These are phyloP conservation scores for Fusarium aywerte DNA, from an alignment of 2,329 filamentous ascomycete genomes.

Conservation along the genomic window DNA sequence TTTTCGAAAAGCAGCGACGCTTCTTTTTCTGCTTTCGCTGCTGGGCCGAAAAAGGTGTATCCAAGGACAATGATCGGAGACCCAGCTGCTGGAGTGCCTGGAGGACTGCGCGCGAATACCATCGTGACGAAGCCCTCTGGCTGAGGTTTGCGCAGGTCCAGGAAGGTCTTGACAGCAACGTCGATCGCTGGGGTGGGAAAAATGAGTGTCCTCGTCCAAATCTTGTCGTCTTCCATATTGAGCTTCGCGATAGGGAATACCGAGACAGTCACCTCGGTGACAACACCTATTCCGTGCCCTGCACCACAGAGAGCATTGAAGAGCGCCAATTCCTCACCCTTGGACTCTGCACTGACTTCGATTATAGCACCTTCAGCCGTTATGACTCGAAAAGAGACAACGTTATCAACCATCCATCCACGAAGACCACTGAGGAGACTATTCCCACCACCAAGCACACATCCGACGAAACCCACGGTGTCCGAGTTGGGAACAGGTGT, in stretches of 20 bases:
- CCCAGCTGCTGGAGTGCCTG: slow-evolving; percentile 45
- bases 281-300: slow-evolving; percentile 50
- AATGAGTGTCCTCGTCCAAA: slow-evolving; percentile 49
- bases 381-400: slow-evolving; percentile 46
- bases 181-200: slow-evolving; percentile 44
- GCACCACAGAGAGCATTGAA: slow-evolving; percentile 50
- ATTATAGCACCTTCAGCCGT: slow-evolving; percentile 32
- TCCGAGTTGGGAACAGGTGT: slow-evolving; percentile 47
- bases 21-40: slow-evolving; percentile 40
- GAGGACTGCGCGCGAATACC: slow-evolving; percentile 46
- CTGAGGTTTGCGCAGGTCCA: slow-evolving; percentile 29
- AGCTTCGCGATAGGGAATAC: slow-evolving; percentile 43
- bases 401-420: slow-evolving; percentile 50
- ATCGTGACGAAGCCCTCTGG: slow-evolving; percentile 36
- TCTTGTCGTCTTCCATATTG: slow-evolving; percentile 43
- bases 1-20: slow-evolving; percentile 31
- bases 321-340: slow-evolving; percentile 41
- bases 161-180: slow-evolving; percentile 38
- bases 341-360: slow-evolving; percentile 24
- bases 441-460: slow-evolving; percentile 46
- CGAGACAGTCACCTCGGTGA: slow-evolving; percentile 46
- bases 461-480: slow-evolving; percentile 45
- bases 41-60: slow-evolving; percentile 42
- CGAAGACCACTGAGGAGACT: slow-evolving; percentile 46
- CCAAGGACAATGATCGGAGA: slow-evolving; percentile 46